Percentiles rank a stretch among this genome's conserved stretches.
phyloP scores from a whole-genome alignment of 2,329 filamentous ascomycete species.

The Phoma sp. region DNA sequence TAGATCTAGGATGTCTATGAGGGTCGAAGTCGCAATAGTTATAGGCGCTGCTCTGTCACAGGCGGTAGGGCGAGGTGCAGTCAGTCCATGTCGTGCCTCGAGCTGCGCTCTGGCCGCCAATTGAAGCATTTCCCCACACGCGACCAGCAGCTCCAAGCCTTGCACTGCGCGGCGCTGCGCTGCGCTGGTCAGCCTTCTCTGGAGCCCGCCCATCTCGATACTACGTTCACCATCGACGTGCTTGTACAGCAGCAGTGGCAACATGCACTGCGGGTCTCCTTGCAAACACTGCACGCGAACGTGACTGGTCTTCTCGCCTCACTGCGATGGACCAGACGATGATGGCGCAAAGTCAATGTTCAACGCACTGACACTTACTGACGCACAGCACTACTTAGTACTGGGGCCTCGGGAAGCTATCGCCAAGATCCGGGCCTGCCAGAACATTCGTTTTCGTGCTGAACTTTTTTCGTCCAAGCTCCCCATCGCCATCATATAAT shows the following conservation, averaged over 20 bases:
- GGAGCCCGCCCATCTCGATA: too few relatives aligned
- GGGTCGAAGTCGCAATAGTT: too few relatives aligned
- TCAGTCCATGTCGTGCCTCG: conserved; percentile 1
- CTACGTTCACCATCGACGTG: too few relatives aligned
- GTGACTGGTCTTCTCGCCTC: neutral
- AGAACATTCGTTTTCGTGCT: conserved; percentile 31
- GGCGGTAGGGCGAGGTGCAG: too few relatives aligned
- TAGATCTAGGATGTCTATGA: too few relatives aligned
- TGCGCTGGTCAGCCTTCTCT: too few relatives aligned
- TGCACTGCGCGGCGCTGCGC: neutral
- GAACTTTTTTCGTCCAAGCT: conserved; percentile 39
- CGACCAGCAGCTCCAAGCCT: conserved; percentile 3
- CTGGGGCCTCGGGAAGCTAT: conserved; percentile 19
- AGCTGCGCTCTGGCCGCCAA: neutral
- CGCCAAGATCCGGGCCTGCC: conserved; percentile 18
- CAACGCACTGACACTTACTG: neutral
- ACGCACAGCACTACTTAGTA: neutral
- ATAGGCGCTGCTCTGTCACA: too few relatives aligned
- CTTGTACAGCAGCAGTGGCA: too few relatives aligned
- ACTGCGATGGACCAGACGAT: too few relatives aligned
- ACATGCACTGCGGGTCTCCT: too few relatives aligned
- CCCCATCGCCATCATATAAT: conserved; percentile 38
- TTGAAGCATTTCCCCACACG: conserved; percentile 10
- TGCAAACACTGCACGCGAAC: neutral
- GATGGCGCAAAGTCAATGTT: too few relatives aligned